phyloP scores from a whole-genome alignment of 495 filamentous ascomycete species.

The Chaetomidium leptoderma region DNA sequence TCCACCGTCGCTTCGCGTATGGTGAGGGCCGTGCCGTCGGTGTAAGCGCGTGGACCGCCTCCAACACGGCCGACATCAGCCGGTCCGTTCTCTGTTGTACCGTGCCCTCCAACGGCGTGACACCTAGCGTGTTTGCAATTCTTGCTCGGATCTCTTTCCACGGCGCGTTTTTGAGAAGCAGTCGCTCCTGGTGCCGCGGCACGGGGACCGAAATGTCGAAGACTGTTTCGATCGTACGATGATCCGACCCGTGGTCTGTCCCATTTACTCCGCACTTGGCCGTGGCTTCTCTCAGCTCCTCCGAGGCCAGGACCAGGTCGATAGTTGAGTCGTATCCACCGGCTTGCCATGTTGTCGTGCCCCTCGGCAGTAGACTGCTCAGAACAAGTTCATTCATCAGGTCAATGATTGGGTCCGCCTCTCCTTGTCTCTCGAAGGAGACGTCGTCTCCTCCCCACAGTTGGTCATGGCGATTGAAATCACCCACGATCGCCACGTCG shows the following conservation, averaged over 20 bases:
- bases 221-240: neutral
- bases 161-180: neutral
- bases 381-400: neutral
- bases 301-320: neutral
- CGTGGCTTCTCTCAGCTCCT: neutral
- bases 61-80: too few relatives aligned
- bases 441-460: constrained; percentile 7
- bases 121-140: too few relatives aligned
- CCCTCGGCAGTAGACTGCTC: neutral
- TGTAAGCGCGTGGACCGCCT: too few relatives aligned
- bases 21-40: too few relatives aligned
- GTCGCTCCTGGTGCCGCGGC: neutral
- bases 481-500: neutral
- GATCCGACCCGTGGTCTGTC: neutral
- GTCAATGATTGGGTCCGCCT: neutral
- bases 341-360: neutral
- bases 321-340: neutral
- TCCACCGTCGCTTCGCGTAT: neutral
- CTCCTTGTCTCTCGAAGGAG: neutral
- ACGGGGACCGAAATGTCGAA: neutral
- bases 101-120: too few relatives aligned
- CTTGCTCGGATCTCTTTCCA: neutral
- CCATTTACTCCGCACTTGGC: neutral
- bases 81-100: too few relatives aligned
- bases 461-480: neutral